Conservation (phyloP, 1,284 basidiomycete species). For the Leccinum griseonigrum region DNA sequence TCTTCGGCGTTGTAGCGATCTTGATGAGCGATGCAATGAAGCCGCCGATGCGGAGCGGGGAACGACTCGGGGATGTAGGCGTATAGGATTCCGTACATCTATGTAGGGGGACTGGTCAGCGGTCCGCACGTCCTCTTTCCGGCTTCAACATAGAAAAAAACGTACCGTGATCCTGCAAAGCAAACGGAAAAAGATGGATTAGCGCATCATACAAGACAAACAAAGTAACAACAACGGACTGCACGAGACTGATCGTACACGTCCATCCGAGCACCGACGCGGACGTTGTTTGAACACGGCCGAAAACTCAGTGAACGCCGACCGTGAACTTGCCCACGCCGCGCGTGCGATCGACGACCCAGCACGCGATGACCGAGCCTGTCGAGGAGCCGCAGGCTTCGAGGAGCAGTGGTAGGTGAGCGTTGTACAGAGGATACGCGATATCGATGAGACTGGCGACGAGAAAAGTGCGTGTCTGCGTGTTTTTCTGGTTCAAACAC, state of each 20-base stretch:
- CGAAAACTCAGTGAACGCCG: slow-evolving; percentile 47
- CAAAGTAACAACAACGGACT: slow-evolving; percentile 23
- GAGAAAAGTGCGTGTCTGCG: not conserved
- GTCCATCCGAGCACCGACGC: slow-evolving; percentile 51
- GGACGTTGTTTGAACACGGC: slow-evolving; percentile 49
- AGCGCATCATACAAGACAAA: slow-evolving; percentile 14
- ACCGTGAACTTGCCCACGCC: slow-evolving; percentile 31
- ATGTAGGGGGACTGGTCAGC: not conserved
- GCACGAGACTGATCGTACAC: slow-evolving; percentile 49
- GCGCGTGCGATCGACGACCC: slow-evolving; percentile 49
- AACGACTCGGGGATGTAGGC: slow-evolving; percentile 66
- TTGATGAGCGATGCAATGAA: slow-evolving; percentile 56
- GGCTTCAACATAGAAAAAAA: not conserved
- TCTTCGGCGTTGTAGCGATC: slow-evolving; percentile 39
- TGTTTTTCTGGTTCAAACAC: not conserved
- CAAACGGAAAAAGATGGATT: not conserved
- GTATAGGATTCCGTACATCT: slow-evolving; percentile 63
- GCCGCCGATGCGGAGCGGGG: slow-evolving; percentile 56
- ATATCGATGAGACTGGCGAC: slow-evolving; percentile 44
- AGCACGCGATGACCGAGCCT: slow-evolving; percentile 55
- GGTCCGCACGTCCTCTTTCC: not conserved
- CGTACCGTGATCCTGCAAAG: slow-evolving; percentile 32
- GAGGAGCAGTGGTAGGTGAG: slow-evolving; percentile 54
- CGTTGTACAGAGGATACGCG: slow-evolving; percentile 58
- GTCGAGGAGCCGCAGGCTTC: slow-evolving; percentile 36